Conservation (phyloP, 176 grass and related monocot genomes). For the Miscanthus lutarioriparius region DNA sequence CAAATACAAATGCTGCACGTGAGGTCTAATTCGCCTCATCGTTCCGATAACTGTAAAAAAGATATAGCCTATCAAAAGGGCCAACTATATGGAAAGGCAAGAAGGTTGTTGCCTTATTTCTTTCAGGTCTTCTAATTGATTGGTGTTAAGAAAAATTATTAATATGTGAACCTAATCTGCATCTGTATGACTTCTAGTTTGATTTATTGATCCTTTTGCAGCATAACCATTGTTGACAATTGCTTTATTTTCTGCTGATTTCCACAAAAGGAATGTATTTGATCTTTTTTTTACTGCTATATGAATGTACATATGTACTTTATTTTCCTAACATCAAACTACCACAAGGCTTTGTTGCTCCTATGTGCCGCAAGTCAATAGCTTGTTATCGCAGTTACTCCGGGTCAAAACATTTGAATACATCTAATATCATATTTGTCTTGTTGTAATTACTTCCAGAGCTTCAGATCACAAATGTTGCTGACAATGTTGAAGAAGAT, state of each 20-base stretch:
- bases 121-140: not conserved
- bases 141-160: not conserved
- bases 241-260: not conserved
- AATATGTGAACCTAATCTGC: constrained; percentile 8
- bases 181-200: constrained; percentile 8
- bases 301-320: not conserved
- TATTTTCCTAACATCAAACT: not conserved
- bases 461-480: constrained; percentile 47
- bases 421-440: constrained; percentile 20
- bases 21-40: not conserved
- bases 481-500: constrained; percentile 90
- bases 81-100: not conserved
- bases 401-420: constrained; percentile 14
- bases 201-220: not conserved
- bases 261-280: not conserved
- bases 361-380: not conserved
- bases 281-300: not conserved
- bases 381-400: constrained; percentile 12
- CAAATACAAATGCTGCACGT: not conserved
- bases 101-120: not conserved
- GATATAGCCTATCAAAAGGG: not conserved
- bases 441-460: constrained; percentile 61
- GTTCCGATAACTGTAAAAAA: not conserved
- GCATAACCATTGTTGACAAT: not conserved
- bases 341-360: not conserved